Conservation (phyloP, 2,329 filamentous ascomycete species). For the Colletotrichum sansevieriae region DNA sequence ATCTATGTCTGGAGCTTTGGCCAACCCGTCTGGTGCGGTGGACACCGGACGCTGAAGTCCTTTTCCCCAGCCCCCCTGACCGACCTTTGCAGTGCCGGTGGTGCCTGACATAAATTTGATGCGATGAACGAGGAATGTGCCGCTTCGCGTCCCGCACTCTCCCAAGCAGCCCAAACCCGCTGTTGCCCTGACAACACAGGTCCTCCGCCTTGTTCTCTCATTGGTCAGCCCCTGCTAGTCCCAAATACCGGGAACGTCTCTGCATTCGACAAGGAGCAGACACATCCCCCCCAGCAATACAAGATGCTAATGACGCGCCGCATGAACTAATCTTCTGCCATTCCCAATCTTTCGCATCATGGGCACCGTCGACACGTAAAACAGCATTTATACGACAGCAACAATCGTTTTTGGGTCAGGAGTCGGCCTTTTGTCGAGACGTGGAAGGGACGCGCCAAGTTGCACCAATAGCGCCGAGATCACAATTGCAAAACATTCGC, state of each 20-base stretch:
- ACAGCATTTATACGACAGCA: conserved; percentile 49
- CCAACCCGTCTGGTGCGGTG: background rate
- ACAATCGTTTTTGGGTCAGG: conserved; percentile 36
- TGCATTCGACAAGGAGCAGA: conserved; percentile 41
- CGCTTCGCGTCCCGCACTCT: conserved; percentile 3
- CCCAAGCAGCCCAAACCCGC: conserved; percentile 22
- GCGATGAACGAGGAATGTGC: conserved; percentile 33
- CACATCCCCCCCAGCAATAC: conserved; percentile 37
- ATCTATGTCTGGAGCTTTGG: conserved; percentile 8
- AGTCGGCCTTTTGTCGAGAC: conserved; percentile 27
- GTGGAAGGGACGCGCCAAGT: conserved; percentile 33
- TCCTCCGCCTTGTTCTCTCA: conserved; percentile 4
- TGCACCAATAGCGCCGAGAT: conserved; percentile 18
- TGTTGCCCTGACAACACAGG: conserved; percentile 46
- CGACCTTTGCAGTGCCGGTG: background rate
- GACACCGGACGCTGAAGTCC: background rate
- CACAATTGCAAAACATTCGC: conserved; percentile 33
- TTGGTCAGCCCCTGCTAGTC: conserved; percentile 41
- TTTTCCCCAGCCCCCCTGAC: background rate
- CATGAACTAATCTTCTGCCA: conserved; percentile 53
- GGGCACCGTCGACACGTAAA: conserved; percentile 57
- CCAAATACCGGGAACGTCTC: conserved; percentile 42
- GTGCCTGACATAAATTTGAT: conserved; percentile 20
- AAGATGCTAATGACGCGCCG: conserved; percentile 49
- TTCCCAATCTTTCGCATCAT: conserved; percentile 52